Base-by-base conservation (phyloP, 108 stramenopile species). In the Cyclotella choctawhatcheeana region DNA sequence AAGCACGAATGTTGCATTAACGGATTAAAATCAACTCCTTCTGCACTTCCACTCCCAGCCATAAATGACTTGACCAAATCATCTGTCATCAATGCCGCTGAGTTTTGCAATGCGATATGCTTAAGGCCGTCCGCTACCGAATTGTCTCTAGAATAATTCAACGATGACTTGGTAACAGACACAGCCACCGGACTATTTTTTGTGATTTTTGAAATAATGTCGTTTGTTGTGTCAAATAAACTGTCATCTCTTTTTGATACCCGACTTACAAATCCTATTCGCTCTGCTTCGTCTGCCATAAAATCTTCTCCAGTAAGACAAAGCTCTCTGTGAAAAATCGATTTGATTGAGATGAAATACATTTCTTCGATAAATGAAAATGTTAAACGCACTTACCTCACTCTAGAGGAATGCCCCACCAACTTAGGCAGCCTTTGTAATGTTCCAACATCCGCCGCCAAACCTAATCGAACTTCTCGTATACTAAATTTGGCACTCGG, bases 391-490 rank as follows among this genome's bases (percentile, higher is more conserved):
- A 93, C 73, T 54, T 93, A 87, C 48, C 82, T 68, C 0, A 90
- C 82, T 44, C 81, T 67, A 43, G 91, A 93, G 22, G 74, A 64
- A 63, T 84, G 77, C 17, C 91, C 91, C 12, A 83, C 80, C 43
- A 93, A 69, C 63, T 88, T 93, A 0, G 91, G 91, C 21, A 93
- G 65, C 50, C 91, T 61, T 74, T 93, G 91, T 27, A 93, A 62
- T 12, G 91, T 93, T 17, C 91, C 91, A 4, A 93, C 87, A 64
- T 93, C 91, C 18, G 91, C 91, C 10, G 91, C 91, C 21, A 93
- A 58, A 2, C 91, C 91, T 26, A 93, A 56, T 64, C 83, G 44
- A 16, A 85, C 89, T 71, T 93, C 91, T 24, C 87, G 58, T 0
- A 90, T 82, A 32, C 84, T 81, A 79, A 90, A 93, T 3, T 21